These are phyloP conservation scores for Chaetomium fimeti DNA, from an alignment of 495 filamentous ascomycete species.

Conservation along the genomic window DNA sequence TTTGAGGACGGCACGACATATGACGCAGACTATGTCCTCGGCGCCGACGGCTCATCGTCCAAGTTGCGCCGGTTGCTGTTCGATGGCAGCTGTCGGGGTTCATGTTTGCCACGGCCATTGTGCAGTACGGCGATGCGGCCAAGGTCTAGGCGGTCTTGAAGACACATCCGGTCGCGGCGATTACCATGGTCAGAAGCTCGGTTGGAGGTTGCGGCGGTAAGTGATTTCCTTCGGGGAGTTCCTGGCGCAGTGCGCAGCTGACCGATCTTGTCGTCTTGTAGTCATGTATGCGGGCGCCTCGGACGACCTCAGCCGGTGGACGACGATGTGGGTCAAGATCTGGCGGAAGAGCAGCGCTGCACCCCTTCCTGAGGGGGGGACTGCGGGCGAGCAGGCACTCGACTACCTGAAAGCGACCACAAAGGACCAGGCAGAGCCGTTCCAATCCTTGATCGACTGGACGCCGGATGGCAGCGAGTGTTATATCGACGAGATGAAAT, in stretches of 20 bases:
- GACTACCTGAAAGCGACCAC: constrained; percentile 42
- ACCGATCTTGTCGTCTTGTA: not conserved
- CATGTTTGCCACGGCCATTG: constrained; percentile 31
- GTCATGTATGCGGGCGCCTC: constrained; percentile 31
- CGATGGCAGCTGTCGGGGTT: constrained; percentile 33
- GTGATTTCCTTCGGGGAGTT: not conserved
- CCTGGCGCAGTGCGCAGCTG: not conserved
- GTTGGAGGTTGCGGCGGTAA: constrained; percentile 25
- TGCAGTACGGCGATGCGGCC: constrained; percentile 35
- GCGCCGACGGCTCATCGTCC: constrained; percentile 50
- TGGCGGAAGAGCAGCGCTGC: constrained; percentile 30
- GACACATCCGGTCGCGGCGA: constrained; percentile 32
- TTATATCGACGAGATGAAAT: constrained; percentile 38
- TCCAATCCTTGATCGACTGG: constrained; percentile 42
- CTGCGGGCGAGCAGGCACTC: constrained; percentile 32
- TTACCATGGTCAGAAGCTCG: constrained; percentile 31
- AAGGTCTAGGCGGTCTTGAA: constrained; percentile 35
- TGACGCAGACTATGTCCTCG: constrained; percentile 41
- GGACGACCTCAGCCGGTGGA: constrained; percentile 40
- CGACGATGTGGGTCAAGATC: constrained; percentile 38
- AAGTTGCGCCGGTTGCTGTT: constrained; percentile 43
- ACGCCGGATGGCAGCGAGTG: constrained; percentile 42
- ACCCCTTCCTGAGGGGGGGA: constrained; percentile 19
- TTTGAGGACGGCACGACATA: constrained; percentile 60
- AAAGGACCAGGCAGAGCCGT: constrained; percentile 40